phyloP scores from a whole-genome alignment of 805 yeast genomes.

The Teunomyces lycoperdinae region DNA sequence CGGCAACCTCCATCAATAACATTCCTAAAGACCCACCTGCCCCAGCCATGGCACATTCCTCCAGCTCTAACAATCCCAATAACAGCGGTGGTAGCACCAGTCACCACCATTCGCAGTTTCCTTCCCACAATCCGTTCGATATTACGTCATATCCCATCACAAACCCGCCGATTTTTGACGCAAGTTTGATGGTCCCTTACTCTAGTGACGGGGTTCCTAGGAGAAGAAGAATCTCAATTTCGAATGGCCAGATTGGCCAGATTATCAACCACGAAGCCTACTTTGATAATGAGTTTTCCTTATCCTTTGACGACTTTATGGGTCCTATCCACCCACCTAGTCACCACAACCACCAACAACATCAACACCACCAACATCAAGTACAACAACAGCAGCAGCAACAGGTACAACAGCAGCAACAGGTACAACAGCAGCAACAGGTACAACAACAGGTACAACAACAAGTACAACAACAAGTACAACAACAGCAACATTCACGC shows the following conservation, averaged over 20 bases:
- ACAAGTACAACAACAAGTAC: neutral
- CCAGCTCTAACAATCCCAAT: neutral
- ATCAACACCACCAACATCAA: too few relatives aligned
- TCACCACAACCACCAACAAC: constrained; percentile 6
- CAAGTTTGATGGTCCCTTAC: constrained; percentile 35
- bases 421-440: neutral
- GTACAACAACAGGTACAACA: too few relatives aligned
- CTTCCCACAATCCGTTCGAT: constrained; percentile 39
- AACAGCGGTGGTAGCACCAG: neutral
- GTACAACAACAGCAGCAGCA: neutral
- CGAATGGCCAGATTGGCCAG: constrained; percentile 84
- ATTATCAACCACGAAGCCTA: constrained; percentile 48
- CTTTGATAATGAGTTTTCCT: constrained; percentile 22
- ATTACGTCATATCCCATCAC: constrained; percentile 41
- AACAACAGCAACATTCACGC: constrained; percentile 3
- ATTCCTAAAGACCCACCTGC: neutral
- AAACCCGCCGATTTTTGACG: constrained; percentile 47
- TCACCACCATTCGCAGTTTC: constrained; percentile 5
- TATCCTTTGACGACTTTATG: constrained; percentile 17
- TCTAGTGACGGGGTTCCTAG: constrained; percentile 33
- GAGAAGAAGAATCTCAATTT: constrained; percentile 71
- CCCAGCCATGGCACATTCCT: neutral
- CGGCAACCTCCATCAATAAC: neutral
- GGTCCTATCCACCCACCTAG: constrained; percentile 2
- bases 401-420: neutral